Evolutionary conservation across 768 basidiomycete species (phyloP), one percentile per base, ranked within the genome.

Genomic region (Psilocybe cubensis): DNA sequence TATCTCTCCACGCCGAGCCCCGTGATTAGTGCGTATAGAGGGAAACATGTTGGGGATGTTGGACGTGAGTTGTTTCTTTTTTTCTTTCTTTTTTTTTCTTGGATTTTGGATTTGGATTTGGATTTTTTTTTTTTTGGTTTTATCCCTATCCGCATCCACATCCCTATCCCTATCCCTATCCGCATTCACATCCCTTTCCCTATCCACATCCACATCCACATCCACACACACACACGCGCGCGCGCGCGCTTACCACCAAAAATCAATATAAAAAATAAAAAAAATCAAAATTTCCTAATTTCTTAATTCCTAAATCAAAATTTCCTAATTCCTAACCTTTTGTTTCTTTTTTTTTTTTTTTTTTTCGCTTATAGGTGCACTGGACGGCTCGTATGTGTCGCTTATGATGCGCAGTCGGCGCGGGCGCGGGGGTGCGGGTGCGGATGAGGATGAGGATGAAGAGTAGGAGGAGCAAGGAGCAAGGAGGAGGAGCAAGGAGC

Each of bases 1-100:
- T 70, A 71, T 51, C 64, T 71, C 40, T 54, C 73, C 28, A 74
- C 76, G 0, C 79, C 78, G 0, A 78, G 77, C 52, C 79, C 80
- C 18, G 70, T 75, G 2, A 67, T 79, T 17, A 74, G 76, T 3
- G 75, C 79, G 2, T 80, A 79, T 51, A 65, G 77, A 56, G 78
- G 77, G 9, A 79, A 75, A 56, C 75, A 78, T 45, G 52, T 63
- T 1, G 63, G 64, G 21, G 72, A 73, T 45, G 61, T 75, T 25
- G 80, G 78, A 18, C 76, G 78, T 79, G 51, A 61, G 77, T 68
- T 33, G 46, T 29, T 40, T 18, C 29, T 20, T 1, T 51, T 25
- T 48, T 7, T 20, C n/a, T 38, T 1, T 14, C 18, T 18, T 46
- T 29, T 20, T 35, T n/a, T 24, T n/a, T 21, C 2, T 11, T 20